Percentiles rank a stretch among this genome's conserved stretches.
Conservation (phyloP, 805 yeast genomes). For the Hanseniaspora opuntiae region DNA sequence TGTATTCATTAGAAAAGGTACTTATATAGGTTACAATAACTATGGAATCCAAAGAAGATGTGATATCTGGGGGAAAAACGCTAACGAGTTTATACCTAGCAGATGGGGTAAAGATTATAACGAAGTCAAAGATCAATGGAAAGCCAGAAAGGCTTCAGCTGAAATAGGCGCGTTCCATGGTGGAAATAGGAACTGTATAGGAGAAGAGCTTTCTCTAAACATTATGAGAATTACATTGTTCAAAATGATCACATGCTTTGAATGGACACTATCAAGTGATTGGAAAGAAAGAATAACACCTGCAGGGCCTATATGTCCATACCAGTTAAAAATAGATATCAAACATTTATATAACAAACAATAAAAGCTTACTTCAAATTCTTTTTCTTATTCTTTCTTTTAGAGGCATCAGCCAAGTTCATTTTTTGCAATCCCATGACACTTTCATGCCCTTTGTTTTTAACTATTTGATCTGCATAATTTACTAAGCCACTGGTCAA, state of each 20-base stretch:
- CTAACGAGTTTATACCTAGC: slow-evolving; percentile 33
- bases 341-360: not conserved
- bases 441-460: slow-evolving; percentile 50
- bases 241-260: slow-evolving; percentile 28
- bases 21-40: slow-evolving; percentile 44
- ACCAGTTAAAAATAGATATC: slow-evolving; percentile 23
- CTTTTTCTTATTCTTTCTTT: slow-evolving; percentile 21
- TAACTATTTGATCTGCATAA: slow-evolving; percentile 61
- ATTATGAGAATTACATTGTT: slow-evolving; percentile 32
- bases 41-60: slow-evolving; percentile 37
- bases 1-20: slow-evolving; percentile 36
- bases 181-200: slow-evolving; percentile 45
- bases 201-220: slow-evolving; percentile 42
- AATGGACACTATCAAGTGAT: slow-evolving; percentile 27
- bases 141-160: slow-evolving; percentile 32
- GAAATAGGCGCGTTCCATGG: slow-evolving; percentile 46
- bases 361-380: not conserved
- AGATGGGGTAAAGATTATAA: slow-evolving; percentile 38
- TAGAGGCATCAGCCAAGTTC: slow-evolving; percentile 53
- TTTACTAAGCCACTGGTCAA: slow-evolving; percentile 67
- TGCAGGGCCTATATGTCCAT: slow-evolving; percentile 46
- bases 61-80: slow-evolving; percentile 32
- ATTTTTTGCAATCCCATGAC: slow-evolving; percentile 58
- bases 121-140: slow-evolving; percentile 30
- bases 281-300: slow-evolving; percentile 43